phyloP scores from a whole-genome alignment of 495 filamentous ascomycete species.

The Daldinia caldariorum region DNA sequence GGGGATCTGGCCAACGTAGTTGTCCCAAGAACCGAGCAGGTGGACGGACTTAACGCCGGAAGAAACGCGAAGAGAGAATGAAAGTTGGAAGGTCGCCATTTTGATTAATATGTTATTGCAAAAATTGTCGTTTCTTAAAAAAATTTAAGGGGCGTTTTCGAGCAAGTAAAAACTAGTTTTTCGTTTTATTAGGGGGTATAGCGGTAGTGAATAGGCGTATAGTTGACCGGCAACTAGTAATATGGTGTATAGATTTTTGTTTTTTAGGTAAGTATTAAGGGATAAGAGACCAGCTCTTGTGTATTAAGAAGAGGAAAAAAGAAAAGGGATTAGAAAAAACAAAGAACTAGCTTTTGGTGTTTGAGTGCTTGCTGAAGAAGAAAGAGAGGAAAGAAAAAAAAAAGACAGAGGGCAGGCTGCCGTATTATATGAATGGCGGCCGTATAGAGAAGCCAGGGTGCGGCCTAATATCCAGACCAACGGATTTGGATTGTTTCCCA shows the following conservation, averaged over 20 bases:
- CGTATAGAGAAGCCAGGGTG: constrained; percentile 38
- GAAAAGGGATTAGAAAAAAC: constrained; percentile 49
- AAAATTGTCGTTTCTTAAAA: constrained; percentile 53
- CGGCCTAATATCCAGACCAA: constrained; percentile 38
- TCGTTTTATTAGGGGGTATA: constrained; percentile 54
- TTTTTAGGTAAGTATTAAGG: constrained; percentile 47
- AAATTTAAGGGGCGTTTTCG: constrained; percentile 48
- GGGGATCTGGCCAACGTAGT: constrained; percentile 91
- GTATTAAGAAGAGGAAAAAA: constrained; percentile 50
- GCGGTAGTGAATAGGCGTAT: constrained; percentile 47
- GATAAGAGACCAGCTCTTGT: constrained; percentile 64
- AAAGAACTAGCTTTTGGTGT: constrained; percentile 68
- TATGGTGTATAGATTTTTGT: constrained; percentile 50
- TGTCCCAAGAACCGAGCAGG: constrained; percentile 97
- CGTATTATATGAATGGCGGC: constrained; percentile 58
- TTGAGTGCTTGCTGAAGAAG: constrained; percentile 81
- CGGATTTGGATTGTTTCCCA: constrained; percentile 16
- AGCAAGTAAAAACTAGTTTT: constrained; percentile 69
- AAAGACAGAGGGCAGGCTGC: constrained; percentile 50
- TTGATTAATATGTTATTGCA: constrained; percentile 60
- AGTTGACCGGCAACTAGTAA: constrained; percentile 62
- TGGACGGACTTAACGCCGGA: constrained; percentile 98
- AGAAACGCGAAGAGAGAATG: constrained; percentile 93
- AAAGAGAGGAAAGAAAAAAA: constrained; percentile 56
- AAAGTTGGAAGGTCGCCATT: constrained; percentile 87